Base-by-base conservation (phyloP, 108 stramenopile genomes). In the Asterionellopsis glacialis region DNA sequence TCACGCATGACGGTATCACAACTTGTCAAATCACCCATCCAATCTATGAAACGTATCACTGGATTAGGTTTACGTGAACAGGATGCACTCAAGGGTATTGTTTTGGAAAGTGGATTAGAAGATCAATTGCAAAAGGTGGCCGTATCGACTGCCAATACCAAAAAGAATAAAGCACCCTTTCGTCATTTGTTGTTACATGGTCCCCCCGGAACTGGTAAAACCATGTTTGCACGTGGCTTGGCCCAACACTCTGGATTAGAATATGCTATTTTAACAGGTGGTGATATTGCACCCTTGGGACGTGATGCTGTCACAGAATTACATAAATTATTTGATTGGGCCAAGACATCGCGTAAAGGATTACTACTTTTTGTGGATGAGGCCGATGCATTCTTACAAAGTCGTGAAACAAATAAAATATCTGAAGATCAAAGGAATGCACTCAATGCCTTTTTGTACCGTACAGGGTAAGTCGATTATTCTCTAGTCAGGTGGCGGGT, bases 301-400 rank as follows among this genome's bases (percentile, higher is more conserved):
- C 83, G 94, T 42, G 98, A 98, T 73, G 99, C 96, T 14, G 98
- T 98, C 19, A 98, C 98, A 22, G 98, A 99, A 74, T 79, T 99
- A 57, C 99, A 99, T 81, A 95, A 97, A 67, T 65, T 99, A 41
- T 98, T 99, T 72, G 97, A 98, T 62, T 99, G 98, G 98, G 95
- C 98, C 41, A 88, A 96, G 67, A 96, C 93, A 16, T 87, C 94
- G 59, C 89, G 88, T 2, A 81, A 83, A 47, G 99, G 99, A 21
- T 67, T 99, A 44, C 66, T 98, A 16, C 63, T 99, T 28, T 99
- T 99, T 74, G 95, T 99, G 25, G 99, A 99, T 73, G 99, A 99
- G 72, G 99, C 99, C 1, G 99, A 99, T 80, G 97, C 98, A 16
- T 99, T 99, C 66, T 76, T 99, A 52, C 87, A 94, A 63, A 88